phyloP scores from a whole-genome alignment of 2,329 filamentous ascomycete species.

The Diaporthe nobilis region DNA sequence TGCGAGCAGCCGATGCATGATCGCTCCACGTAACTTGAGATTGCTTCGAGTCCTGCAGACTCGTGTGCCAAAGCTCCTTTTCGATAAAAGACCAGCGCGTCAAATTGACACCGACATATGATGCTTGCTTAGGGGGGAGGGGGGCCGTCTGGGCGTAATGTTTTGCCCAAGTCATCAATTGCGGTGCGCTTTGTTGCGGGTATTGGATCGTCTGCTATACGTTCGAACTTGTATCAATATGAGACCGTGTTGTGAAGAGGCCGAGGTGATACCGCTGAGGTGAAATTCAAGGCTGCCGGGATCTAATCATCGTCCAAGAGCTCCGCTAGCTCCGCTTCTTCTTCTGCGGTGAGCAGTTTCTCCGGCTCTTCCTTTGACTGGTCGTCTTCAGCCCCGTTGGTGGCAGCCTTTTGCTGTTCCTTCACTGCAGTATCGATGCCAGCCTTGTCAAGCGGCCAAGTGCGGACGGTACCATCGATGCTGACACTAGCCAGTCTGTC shows the following conservation, averaged over 20 bases:
- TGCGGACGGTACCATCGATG: constrained; percentile 90
- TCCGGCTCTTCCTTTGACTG: constrained; percentile 59
- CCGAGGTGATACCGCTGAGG: neutral
- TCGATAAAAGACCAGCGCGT: neutral
- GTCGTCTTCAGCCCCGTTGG: constrained; percentile 64
- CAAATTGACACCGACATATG: neutral
- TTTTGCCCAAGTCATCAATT: neutral
- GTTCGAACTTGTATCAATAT: neutral
- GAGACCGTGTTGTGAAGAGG: neutral
- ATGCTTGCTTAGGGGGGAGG: neutral
- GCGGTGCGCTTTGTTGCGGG: neutral
- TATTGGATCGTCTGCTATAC: neutral
- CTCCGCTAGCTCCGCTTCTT: constrained; percentile 91
- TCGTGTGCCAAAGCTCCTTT: neutral
- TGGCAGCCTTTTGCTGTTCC: constrained; percentile 65
- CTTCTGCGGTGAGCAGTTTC: constrained; percentile 82
- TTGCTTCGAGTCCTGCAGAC: neutral
- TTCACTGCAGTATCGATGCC: constrained; percentile 65
- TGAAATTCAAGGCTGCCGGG: neutral
- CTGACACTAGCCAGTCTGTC: constrained; percentile 81
- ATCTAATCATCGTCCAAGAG: constrained; percentile 83
- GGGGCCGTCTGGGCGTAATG: too few relatives aligned
- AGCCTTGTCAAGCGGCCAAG: constrained; percentile 81
- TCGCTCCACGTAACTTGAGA: neutral
- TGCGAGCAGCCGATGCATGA: neutral